Evolutionary conservation across 768 basidiomycete species (phyloP).

Genomic region (Daedaleopsis sinensis): DNA sequence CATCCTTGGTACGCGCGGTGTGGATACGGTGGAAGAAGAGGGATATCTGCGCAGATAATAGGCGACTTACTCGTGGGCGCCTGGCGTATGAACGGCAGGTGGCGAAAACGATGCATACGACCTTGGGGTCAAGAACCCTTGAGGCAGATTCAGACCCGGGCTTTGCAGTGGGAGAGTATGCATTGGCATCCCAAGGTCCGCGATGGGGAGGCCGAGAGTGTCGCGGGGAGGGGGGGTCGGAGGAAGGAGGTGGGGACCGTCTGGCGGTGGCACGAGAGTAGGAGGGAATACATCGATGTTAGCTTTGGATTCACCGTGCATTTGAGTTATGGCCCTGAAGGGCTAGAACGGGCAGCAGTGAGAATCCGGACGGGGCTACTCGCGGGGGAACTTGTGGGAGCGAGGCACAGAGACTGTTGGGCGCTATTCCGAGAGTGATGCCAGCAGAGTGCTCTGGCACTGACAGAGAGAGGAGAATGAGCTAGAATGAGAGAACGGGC

Average conservation of each 20-base stretch:
- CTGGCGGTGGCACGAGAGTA: slow-evolving; percentile 15
- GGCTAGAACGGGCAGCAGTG: slow-evolving; percentile 13
- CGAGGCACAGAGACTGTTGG: not conserved
- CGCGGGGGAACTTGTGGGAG: not conserved
- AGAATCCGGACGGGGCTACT: not conserved
- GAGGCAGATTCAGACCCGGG: slow-evolving; percentile 3
- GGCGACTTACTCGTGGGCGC: slow-evolving; percentile 18
- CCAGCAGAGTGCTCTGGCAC: not conserved
- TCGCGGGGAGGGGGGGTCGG: slow-evolving; percentile 21
- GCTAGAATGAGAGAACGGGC: slow-evolving; percentile 1
- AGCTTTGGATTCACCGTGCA: slow-evolving; percentile 10
- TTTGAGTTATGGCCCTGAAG: slow-evolving; percentile 2
- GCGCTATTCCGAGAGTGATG: not conserved
- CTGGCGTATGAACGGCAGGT: slow-evolving; percentile 17
- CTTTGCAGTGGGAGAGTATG: slow-evolving; percentile 4
- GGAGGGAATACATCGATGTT: slow-evolving; percentile 16
- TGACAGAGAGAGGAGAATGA: not conserved
- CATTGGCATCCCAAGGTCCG: slow-evolving; percentile 5
- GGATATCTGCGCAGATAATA: not conserved
- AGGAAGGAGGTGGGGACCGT: slow-evolving; percentile 19
- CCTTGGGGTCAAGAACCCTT: slow-evolving; percentile 17
- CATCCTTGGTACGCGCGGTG: not conserved
- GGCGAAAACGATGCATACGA: slow-evolving; percentile 21
- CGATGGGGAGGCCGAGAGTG: slow-evolving; percentile 3
- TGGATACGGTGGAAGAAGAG: not conserved